Conservation (phyloP, 805 yeast species). For the Metschnikowia aberdeeniae region DNA sequence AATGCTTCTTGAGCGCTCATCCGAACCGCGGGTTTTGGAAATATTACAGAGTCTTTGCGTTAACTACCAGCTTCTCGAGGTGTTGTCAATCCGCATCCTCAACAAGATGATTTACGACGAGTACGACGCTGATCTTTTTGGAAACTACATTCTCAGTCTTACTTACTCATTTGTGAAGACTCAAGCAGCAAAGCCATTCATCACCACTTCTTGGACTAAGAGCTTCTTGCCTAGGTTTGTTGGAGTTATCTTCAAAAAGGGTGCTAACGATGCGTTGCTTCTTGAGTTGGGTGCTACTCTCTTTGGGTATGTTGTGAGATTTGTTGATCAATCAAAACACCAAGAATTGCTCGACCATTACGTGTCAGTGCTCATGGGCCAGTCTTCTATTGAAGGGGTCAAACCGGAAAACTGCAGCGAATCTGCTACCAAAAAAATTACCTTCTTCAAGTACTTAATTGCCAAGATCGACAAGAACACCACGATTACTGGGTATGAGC, state of each 20-base stretch:
- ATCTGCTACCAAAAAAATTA: conserved; percentile 30
- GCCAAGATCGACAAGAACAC: conserved; percentile 47
- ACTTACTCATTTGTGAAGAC: conserved; percentile 24
- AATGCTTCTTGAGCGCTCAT: conserved; percentile 25
- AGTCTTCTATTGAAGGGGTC: conserved; percentile 9
- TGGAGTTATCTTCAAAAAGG: conserved; percentile 10
- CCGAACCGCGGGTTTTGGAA: conserved; percentile 25
- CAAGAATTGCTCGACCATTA: conserved; percentile 41
- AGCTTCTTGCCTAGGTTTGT: conserved; percentile 42
- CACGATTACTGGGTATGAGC: conserved; percentile 11
- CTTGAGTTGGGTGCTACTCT: conserved; percentile 41
- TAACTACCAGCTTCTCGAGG: conserved; percentile 42
- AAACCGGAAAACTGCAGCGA: conserved; percentile 19
- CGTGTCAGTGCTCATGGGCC: conserved; percentile 32
- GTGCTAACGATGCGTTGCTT: conserved; percentile 19
- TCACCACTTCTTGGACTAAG: conserved; percentile 41
- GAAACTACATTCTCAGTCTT: conserved; percentile 17
- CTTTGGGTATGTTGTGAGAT: conserved; percentile 38
- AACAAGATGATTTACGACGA: conserved; percentile 31
- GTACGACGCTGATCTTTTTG: conserved; percentile 7
- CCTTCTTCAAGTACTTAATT: conserved; percentile 39
- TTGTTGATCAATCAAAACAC: conserved; percentile 40
- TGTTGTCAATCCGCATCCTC: conserved; percentile 40
- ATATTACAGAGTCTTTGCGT: conserved; percentile 32
- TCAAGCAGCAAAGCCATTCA: conserved; percentile 29